A percentile compares a stretch with the other conserved stretches of the same genome.
Evolutionary conservation across 2,329 filamentous ascomycete genomes (phyloP).

Genomic region (Blumeriella jaapii): DNA sequence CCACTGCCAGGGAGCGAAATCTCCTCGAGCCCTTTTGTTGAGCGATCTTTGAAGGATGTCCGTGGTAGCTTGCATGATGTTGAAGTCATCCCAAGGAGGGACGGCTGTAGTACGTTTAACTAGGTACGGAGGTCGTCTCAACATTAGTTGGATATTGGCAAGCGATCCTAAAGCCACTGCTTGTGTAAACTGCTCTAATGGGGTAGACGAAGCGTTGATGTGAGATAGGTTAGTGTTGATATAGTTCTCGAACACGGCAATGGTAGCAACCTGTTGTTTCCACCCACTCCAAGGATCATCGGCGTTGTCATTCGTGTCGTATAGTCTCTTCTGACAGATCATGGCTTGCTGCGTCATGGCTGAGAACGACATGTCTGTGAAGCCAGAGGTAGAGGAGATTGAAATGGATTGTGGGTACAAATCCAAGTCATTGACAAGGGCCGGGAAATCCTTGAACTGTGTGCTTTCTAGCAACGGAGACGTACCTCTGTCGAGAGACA

Average conservation of each 20-base stretch:
- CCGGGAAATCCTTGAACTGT: constrained; percentile 1
- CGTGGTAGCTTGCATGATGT: constrained; percentile 7
- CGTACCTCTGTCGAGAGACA: constrained; percentile 5
- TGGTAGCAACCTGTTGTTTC: background rate
- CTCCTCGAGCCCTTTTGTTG: background rate
- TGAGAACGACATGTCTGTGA: constrained; percentile 9
- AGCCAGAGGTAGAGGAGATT: background rate
- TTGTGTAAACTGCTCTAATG: constrained; percentile 5
- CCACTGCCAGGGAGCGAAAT: constrained; percentile 7
- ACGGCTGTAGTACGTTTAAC: background rate
- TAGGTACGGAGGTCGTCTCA: constrained; percentile 5
- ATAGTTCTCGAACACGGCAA: constrained; percentile 1
- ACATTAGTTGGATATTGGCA: constrained; percentile 7
- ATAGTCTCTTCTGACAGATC: constrained; percentile 6
- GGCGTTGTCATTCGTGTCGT: background rate
- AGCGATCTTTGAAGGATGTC: constrained; percentile 3
- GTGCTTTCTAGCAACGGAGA: constrained; percentile 1
- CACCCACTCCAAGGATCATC: constrained; percentile 3
- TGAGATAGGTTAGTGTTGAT: background rate
- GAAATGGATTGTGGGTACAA: background rate
- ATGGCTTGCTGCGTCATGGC: constrained; percentile 5
- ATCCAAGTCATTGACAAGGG: constrained; percentile 5
- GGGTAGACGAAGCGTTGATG: constrained; percentile 1
- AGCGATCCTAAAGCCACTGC: constrained; percentile 1
- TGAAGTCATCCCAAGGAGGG: constrained; percentile 6